Evolutionary conservation across 179 eudicot species (phyloP), one percentile per base, ranked within the genome.

Genomic region (Camellia oleifera): DNA sequence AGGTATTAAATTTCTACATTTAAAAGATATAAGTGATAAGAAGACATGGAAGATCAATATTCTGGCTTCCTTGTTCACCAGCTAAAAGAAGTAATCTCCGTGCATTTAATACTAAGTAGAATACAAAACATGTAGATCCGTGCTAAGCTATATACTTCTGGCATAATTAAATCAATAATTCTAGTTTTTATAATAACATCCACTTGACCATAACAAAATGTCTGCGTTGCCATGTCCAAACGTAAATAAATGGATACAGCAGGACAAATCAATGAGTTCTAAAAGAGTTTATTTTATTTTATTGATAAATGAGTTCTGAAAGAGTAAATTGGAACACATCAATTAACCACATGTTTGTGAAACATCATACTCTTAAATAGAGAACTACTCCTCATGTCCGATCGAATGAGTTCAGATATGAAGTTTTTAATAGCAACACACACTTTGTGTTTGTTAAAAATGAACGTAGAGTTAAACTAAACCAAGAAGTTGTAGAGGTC

Each of bases 31-130:
- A 32, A 44, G 44, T 7, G n/a, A 44, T 50, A 32, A 76, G 40
- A 45, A 15, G 7, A 11, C 13, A 77, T 52, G 60, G 42, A 45
- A 77, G 56, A 50, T 64, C 63, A 52, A 45, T 66, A 48, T 40
- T 18, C 46, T 77, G 72, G 7, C 70, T 26, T 32, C 20, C 44
- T 65, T 48, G 32, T 76, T 76, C 70, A 62, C 57, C 42, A 76
- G 3, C 45, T 76, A 76, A 53, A 62, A 20, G 58, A 32, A 46
- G 45, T 42, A 61, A 54, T 18, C 61, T 40, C n/a, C n/a, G 5
- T 70, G 11, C 20, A 7, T 42, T 2, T 0, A 14, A 12, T 53
- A 32, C 40, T 32, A 32, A 32, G 40, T 32, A 32, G 40, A 32
- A 32, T 32, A 32, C 40, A 2, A 32, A 32, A 32, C 40, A 32